A percentile compares a stretch with the other conserved stretches of the same genome.
These are phyloP conservation scores for Pestalotiopsis sp. DNA, from an alignment of 2,329 filamentous ascomycete species.

Conservation along the genomic window DNA sequence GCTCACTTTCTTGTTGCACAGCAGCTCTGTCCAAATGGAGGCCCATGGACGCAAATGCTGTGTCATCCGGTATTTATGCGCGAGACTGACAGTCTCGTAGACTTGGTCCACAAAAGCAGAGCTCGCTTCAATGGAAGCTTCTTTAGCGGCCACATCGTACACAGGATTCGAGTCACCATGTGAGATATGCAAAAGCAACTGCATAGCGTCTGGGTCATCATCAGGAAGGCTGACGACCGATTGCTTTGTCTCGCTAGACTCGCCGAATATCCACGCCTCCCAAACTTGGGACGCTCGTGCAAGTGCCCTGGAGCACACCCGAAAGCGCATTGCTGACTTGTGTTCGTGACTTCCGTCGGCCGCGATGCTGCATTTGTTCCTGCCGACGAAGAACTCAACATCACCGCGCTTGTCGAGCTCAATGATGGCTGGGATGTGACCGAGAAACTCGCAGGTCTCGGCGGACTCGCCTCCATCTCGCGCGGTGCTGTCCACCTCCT, in stretches of 20 bases:
- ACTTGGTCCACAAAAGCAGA: neutral
- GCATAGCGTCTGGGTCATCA: neutral
- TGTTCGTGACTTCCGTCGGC: neutral
- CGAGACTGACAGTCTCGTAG: neutral
- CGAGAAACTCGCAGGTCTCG: neutral
- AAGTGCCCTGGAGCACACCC: neutral
- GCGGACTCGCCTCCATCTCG: neutral
- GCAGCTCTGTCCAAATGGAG: neutral
- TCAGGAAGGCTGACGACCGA: neutral
- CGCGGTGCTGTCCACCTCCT: too few species aligned
- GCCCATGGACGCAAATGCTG: neutral
- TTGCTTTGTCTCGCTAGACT: neutral
- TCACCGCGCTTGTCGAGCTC: neutral
- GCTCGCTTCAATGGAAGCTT: too few species aligned
- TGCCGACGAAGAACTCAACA: neutral
- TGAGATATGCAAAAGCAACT: neutral
- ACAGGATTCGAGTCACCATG: neutral
- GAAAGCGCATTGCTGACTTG: neutral
- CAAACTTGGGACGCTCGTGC: neutral
- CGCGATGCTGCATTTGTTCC: neutral
- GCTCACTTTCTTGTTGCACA: neutral
- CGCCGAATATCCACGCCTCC: neutral
- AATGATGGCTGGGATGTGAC: neutral
- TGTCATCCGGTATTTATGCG: neutral
- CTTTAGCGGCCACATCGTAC: neutral